These are phyloP conservation scores for Fusarium dlaminii DNA, from an alignment of 2,329 filamentous ascomycete genomes.

Conservation along the genomic window DNA sequence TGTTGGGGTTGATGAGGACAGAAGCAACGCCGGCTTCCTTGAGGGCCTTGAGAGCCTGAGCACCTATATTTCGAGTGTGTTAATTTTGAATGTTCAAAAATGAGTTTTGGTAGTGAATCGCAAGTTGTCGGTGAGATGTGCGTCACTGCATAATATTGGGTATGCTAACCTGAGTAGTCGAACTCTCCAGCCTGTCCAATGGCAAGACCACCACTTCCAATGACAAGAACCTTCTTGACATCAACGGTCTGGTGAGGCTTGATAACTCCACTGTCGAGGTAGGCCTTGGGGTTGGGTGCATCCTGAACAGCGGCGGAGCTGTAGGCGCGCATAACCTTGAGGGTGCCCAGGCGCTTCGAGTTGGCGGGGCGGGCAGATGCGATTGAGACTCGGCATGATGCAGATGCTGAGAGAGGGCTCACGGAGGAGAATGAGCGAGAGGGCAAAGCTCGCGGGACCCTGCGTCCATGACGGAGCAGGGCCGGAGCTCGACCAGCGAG, in stretches of 20 bases:
- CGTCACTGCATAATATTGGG: not conserved
- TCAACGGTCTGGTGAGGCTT: slow-evolving; percentile 82
- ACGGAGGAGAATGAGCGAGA: slow-evolving; percentile 56
- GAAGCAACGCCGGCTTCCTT: slow-evolving; percentile 94
- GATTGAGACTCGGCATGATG: slow-evolving; percentile 37
- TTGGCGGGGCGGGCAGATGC: slow-evolving; percentile 44
- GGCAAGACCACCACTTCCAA: slow-evolving; percentile 92
- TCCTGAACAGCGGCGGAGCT: slow-evolving; percentile 64
- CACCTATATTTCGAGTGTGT: slow-evolving; percentile 65
- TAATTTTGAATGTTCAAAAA: slow-evolving; percentile 24
- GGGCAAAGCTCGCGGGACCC: slow-evolving; percentile 56
- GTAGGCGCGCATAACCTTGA: slow-evolving; percentile 55
- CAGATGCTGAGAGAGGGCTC: slow-evolving; percentile 42
- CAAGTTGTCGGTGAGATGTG: slow-evolving; percentile 13
- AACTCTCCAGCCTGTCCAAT: slow-evolving; percentile 99
- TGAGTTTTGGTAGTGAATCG: slow-evolving; percentile 21
- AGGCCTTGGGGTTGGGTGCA: slow-evolving; percentile 84
- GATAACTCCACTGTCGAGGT: slow-evolving; percentile 87
- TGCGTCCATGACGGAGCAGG: slow-evolving; percentile 64
- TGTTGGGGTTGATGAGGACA: slow-evolving; percentile 97
- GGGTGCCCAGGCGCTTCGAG: slow-evolving; percentile 59
- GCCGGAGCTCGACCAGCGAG: slow-evolving; percentile 67
- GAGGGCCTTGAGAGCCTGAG: slow-evolving; percentile 94
- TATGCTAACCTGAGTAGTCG: slow-evolving; percentile 88
- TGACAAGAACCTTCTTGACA: slow-evolving; percentile 97